Conservation (phyloP, 2,329 filamentous ascomycete genomes). For the Fusarium sp. region DNA sequence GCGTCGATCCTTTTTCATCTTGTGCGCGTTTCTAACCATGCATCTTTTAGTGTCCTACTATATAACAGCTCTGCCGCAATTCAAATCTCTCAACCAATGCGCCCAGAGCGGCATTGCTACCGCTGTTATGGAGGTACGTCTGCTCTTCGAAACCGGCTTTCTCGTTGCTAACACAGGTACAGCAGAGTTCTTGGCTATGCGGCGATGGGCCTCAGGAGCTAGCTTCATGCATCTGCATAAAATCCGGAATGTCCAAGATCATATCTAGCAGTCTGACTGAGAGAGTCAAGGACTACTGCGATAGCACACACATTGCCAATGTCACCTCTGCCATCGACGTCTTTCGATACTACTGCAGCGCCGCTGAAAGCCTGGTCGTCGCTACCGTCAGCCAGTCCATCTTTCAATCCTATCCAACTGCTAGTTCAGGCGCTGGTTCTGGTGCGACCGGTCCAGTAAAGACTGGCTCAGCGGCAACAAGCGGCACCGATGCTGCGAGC, state of each 20-base stretch:
- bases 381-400: conserved; percentile 54
- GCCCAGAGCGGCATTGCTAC: conserved; percentile 56
- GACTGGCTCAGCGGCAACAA: conserved; percentile 12
- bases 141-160: background rate
- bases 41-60: conserved; percentile 59
- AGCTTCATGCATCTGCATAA: conserved; percentile 63
- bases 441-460: conserved; percentile 19
- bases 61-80: conserved; percentile 61
- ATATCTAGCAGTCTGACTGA: conserved; percentile 57
- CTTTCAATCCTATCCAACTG: conserved; percentile 22
- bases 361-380: conserved; percentile 54
- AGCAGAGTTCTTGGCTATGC: conserved; percentile 53
- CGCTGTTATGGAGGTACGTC: conserved; percentile 53
- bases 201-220: conserved; percentile 58
- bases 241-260: conserved; percentile 55
- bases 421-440: conserved; percentile 26
- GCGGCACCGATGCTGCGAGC: background rate
- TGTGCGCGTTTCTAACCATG: background rate
- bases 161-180: background rate
- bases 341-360: conserved; percentile 60
- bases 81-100: conserved; percentile 55
- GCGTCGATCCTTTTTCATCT: fast-evolving
- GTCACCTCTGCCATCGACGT: conserved; percentile 58
- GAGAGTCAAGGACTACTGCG: conserved; percentile 56
- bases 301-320: conserved; percentile 54